These are phyloP conservation scores for Colletotrichum sp. DNA, from an alignment of 2,329 filamentous ascomycete species.

Conservation along the genomic window DNA sequence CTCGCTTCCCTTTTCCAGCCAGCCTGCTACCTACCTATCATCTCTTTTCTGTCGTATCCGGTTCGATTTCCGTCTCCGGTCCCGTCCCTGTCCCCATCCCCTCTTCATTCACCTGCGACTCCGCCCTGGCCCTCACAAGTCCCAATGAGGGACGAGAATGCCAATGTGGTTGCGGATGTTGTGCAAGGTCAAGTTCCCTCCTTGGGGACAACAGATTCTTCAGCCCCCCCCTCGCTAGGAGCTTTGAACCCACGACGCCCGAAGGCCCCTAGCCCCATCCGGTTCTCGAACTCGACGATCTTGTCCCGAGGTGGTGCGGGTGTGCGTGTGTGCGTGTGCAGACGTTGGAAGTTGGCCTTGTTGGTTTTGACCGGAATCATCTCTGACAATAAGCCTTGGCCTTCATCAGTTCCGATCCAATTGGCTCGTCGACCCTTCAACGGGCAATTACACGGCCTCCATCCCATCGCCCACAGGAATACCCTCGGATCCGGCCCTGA, in stretches of 20 bases:
- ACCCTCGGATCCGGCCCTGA: constrained; percentile 84
- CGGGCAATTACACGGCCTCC: constrained; percentile 76
- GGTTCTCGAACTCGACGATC: background rate
- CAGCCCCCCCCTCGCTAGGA: background rate
- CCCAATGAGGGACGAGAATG: background rate
- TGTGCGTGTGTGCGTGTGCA: background rate
- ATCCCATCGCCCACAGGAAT: constrained; percentile 87
- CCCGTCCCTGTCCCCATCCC: background rate
- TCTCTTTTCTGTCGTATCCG: constrained; percentile 11
- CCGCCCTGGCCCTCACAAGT: background rate
- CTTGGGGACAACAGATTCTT: background rate
- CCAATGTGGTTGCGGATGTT: background rate
- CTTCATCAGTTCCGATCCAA: constrained; percentile 79
- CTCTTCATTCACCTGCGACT: background rate
- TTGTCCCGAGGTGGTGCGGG: background rate
- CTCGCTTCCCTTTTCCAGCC: background rate
- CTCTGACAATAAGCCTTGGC: constrained; percentile 15
- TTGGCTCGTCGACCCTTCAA: constrained; percentile 83
- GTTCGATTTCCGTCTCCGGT: constrained; percentile 15
- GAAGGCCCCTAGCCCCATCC: background rate
- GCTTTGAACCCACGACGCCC: background rate
- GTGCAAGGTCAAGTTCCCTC: background rate
- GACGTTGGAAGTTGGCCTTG: background rate
- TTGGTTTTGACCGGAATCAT: background rate
- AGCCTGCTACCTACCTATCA: background rate